Evolutionary conservation across 208 protist genomes (phyloP).

Genomic region (Trypanosoma theileri): DNA sequence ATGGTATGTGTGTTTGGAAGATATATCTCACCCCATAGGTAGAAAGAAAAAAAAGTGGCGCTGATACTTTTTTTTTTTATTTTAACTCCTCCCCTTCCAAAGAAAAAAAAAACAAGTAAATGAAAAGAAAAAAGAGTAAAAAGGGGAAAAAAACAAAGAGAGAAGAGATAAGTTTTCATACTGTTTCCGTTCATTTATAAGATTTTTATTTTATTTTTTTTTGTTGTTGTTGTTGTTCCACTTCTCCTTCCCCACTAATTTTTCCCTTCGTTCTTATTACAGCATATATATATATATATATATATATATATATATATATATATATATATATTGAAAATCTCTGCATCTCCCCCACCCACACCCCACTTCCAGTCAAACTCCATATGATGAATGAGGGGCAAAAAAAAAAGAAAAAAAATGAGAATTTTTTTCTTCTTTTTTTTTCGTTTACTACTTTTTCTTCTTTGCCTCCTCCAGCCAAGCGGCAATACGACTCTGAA

Average conservation of each 20-base stretch:
- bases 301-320: too few relatives aligned
- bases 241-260: neutral
- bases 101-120: too few relatives aligned
- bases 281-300: too few relatives aligned
- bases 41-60: too few relatives aligned
- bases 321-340: too few relatives aligned
- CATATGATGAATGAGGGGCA: neutral
- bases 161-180: neutral
- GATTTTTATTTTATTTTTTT: neutral
- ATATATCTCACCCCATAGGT: too few relatives aligned
- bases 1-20: too few relatives aligned
- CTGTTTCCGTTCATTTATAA: neutral
- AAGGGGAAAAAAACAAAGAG: neutral
- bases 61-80: too few relatives aligned
- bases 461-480: slow-evolving; percentile 54
- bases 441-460: slow-evolving; percentile 6
- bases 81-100: too few relatives aligned
- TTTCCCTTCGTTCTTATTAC: too few relatives aligned
- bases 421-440: slow-evolving; percentile 12
- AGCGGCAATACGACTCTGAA: slow-evolving; percentile 54
- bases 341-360: too few relatives aligned
- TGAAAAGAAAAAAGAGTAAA: neutral
- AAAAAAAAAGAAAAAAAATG: slow-evolving; percentile 6
- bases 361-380: neutral
- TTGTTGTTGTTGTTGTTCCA: neutral